A percentile compares a stretch with the other conserved stretches of the same genome.
Evolutionary conservation across 345 rosid genomes (phyloP).

Genomic region (Corchorus olitorius): DNA sequence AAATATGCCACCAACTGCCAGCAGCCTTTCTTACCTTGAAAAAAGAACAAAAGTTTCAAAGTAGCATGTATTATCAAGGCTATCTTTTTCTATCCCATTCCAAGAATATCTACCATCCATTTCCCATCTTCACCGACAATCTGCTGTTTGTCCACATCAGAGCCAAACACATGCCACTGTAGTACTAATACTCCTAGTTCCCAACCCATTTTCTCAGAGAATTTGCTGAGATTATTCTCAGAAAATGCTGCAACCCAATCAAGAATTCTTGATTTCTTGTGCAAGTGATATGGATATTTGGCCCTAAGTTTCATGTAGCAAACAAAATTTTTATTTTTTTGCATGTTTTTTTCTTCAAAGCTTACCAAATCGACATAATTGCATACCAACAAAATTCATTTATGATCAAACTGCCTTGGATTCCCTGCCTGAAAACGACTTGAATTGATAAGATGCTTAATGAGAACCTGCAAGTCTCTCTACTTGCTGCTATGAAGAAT

Average conservation of each 20-base stretch:
- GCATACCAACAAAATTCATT: conserved; percentile 4
- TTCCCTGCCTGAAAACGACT: conserved; percentile 32
- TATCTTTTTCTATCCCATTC: not conserved
- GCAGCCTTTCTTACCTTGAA: too few relatives aligned
- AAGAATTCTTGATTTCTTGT: not conserved
- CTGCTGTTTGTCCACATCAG: not conserved
- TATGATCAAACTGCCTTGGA: conserved; percentile 26
- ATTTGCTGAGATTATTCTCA: not conserved
- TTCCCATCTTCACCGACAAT: conserved; percentile 8
- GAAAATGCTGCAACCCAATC: not conserved
- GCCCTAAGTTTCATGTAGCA: not conserved
- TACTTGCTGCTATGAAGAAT: not conserved
- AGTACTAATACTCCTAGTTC: not conserved
- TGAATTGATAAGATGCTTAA: not conserved
- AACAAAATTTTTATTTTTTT: not conserved
- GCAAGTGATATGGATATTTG: not conserved
- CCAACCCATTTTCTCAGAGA: not conserved
- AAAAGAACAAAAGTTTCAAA: not conserved
- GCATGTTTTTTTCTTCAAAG: not conserved
- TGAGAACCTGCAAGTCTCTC: not conserved
- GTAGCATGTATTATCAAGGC: not conserved
- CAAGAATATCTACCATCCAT: not conserved
- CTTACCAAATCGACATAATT: conserved; percentile 16
- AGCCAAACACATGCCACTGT: not conserved
- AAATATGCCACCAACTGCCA: not conserved